These are phyloP conservation scores for Borovskyia barvae DNA, from an alignment of 208 protist species.

Conservation along the genomic window DNA sequence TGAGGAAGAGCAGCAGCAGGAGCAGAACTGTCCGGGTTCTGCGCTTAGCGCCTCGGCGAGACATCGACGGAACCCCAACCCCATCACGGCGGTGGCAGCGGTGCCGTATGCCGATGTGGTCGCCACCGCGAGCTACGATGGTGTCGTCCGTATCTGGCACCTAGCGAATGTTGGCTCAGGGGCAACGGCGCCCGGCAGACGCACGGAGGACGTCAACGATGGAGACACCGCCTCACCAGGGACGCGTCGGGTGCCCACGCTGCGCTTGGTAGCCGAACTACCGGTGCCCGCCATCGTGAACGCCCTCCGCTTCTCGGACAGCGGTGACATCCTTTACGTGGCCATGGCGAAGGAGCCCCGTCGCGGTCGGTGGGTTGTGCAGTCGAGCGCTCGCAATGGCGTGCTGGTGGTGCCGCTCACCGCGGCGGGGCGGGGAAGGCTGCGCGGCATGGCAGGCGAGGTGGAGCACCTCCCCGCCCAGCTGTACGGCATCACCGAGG, in stretches of 20 bases:
- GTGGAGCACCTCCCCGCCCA: slow-evolving; percentile 79
- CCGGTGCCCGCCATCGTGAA: slow-evolving; percentile 77
- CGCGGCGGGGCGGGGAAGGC: slow-evolving; percentile 9
- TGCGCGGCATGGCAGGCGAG: slow-evolving; percentile 24
- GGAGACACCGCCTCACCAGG: not conserved
- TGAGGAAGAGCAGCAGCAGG: not conserved
- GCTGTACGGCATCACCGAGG: slow-evolving; percentile 60
- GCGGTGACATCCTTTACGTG: slow-evolving; percentile 51
- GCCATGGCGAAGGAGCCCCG: slow-evolving; percentile 79
- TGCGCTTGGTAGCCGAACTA: slow-evolving; percentile 58
- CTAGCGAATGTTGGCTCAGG: slow-evolving; percentile 25
- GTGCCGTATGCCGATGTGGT: slow-evolving; percentile 83
- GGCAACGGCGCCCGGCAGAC: slow-evolving; percentile 12
- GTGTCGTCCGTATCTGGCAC: slow-evolving; percentile 83
- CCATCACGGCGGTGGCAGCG: slow-evolving; percentile 81
- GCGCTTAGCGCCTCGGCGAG: not conserved
- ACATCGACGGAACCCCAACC: slow-evolving; percentile 53
- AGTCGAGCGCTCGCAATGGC: slow-evolving; percentile 65
- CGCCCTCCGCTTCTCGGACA: slow-evolving; percentile 58
- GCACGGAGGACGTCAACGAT: slow-evolving; percentile 5
- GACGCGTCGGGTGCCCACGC: slow-evolving; percentile 17
- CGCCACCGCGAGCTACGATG: slow-evolving; percentile 87
- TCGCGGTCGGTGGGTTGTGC: slow-evolving; percentile 83
- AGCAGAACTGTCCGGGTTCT: not conserved
- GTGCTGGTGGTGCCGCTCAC: slow-evolving; percentile 79